Percentiles rank a stretch among this genome's conserved stretches.
Evolutionary conservation across 1,284 basidiomycete genomes (phyloP).

Genomic region (Leccinum pallidistipes): DNA sequence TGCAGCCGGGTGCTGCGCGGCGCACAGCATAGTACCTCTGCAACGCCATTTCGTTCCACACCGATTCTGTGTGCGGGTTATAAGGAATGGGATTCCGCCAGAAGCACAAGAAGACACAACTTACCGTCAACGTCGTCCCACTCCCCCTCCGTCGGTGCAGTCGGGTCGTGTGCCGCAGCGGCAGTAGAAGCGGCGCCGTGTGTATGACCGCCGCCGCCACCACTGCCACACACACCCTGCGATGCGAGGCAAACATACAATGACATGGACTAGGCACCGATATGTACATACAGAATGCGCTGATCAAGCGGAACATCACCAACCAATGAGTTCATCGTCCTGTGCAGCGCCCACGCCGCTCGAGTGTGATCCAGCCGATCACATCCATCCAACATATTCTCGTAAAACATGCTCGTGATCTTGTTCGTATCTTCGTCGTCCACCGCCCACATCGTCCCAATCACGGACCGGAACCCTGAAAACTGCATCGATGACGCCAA

Average conservation of each 20-base stretch:
- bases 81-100: background rate
- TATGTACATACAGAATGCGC: too few species aligned
- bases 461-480: too few species aligned
- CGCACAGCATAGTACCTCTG: slow-evolving; percentile 88
- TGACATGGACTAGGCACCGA: too few species aligned
- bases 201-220: background rate
- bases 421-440: too few species aligned
- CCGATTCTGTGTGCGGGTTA: slow-evolving; percentile 41
- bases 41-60: slow-evolving; percentile 65
- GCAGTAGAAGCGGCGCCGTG: background rate
- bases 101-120: slow-evolving; percentile 11
- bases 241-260: slow-evolving; percentile 52
- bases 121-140: slow-evolving; percentile 71
- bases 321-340: too few species aligned
- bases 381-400: too few species aligned
- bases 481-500: too few species aligned
- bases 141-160: slow-evolving; percentile 29
- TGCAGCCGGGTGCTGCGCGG: slow-evolving; percentile 82
- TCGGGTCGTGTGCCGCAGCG: slow-evolving; percentile 14
- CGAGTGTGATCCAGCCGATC: too few species aligned
- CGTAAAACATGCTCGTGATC: too few species aligned
- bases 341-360: too few species aligned
- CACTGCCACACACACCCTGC: slow-evolving; percentile 47
- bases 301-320: too few species aligned
- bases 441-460: too few species aligned